These are phyloP conservation scores for Starmera pachycereana DNA, from an alignment of 805 yeast genomes.

Conservation along the genomic window DNA sequence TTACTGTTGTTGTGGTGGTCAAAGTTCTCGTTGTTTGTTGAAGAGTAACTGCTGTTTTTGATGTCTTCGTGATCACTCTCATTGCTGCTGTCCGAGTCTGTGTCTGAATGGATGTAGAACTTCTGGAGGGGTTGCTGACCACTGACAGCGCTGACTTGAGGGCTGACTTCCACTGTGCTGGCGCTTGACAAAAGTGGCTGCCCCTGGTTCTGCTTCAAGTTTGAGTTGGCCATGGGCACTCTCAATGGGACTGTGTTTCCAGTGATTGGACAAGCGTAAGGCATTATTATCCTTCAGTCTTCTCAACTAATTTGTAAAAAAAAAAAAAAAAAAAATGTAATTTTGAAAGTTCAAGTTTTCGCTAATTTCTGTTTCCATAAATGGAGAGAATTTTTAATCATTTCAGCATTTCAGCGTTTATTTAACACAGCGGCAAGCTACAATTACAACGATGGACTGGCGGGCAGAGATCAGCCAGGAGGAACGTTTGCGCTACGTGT, in stretches of 20 bases:
- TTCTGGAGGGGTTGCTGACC: neutral
- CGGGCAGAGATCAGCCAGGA: constrained; percentile 12
- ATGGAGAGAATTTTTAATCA: neutral
- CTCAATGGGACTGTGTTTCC: constrained; percentile 3
- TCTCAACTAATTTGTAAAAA: too few relatives aligned
- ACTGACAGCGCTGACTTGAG: neutral
- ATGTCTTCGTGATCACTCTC: too few relatives aligned
- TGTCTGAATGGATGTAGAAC: too few relatives aligned
- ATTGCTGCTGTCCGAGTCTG: too few relatives aligned
- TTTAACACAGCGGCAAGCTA: neutral
- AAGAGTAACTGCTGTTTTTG: neutral
- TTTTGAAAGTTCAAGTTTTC: too few relatives aligned
- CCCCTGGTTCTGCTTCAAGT: neutral
- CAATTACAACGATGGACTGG: constrained; percentile 15
- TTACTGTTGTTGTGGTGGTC: constrained; percentile 1
- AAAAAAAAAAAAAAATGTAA: too few relatives aligned
- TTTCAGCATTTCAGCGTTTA: neutral
- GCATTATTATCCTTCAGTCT: constrained; percentile 8
- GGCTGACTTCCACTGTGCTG: neutral
- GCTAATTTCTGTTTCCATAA: neutral
- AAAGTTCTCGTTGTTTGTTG: neutral
- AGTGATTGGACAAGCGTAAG: constrained; percentile 19
- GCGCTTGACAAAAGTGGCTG: neutral
- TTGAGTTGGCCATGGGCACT: too few relatives aligned
- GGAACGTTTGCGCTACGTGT: constrained; percentile 16